phyloP scores from a whole-genome alignment of 176 grass and related monocot genomes.

The Triticum monococcum region DNA sequence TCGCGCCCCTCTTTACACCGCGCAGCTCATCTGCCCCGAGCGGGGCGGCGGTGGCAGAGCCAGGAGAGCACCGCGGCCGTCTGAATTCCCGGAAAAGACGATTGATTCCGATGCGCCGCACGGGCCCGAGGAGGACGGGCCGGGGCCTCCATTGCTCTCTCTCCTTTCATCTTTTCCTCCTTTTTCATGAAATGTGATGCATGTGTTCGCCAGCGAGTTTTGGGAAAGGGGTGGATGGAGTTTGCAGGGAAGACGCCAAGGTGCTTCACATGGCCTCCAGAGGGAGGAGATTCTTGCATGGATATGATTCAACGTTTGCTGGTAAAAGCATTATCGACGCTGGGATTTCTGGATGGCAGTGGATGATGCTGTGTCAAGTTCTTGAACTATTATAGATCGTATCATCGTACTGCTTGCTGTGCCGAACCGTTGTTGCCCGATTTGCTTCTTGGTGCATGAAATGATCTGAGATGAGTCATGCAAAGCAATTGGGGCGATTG shows the following conservation, averaged over 20 bases:
- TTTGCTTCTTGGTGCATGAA: not conserved
- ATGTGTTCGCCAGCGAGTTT: not conserved
- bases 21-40: not conserved
- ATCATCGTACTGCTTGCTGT: not conserved
- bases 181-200: not conserved
- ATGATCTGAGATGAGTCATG: not conserved
- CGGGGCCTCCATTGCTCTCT: not conserved
- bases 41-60: not conserved
- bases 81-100: not conserved
- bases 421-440: not conserved
- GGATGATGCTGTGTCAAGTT: not conserved
- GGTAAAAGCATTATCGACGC: not conserved
- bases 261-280: not conserved
- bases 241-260: not conserved
- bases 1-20: not conserved
- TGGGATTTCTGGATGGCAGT: not conserved
- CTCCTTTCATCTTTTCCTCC: too few species aligned
- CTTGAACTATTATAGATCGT: not conserved
- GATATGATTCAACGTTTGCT: not conserved
- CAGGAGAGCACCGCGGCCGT: not conserved
- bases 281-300: not conserved
- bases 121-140: not conserved
- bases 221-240: not conserved
- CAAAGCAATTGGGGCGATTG: too few species aligned
- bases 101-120: constrained; percentile 11